Conservation (phyloP, 2,329 filamentous ascomycete species). For the Colletotrichum viniferum region DNA sequence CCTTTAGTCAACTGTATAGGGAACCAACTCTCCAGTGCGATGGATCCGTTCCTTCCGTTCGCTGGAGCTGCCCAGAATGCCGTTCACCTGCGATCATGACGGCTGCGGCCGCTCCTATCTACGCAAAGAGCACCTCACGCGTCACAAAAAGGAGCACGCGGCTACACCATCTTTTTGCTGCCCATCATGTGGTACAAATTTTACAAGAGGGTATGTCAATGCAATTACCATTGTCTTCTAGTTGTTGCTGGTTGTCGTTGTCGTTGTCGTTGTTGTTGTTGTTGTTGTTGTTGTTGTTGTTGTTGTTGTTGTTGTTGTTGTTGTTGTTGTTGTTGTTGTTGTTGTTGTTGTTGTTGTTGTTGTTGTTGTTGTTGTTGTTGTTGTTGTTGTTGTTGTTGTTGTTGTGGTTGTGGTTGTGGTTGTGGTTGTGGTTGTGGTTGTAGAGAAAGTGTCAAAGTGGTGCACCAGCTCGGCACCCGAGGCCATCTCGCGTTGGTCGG, state of each 20-base stretch:
- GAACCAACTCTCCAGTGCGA: not conserved
- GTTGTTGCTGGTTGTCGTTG: not conserved
- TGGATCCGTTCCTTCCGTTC: not conserved
- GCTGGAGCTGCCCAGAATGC: not conserved
- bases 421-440: not conserved
- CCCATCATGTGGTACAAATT: conserved; percentile 3
- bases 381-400: not conserved
- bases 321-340: not conserved
- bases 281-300: not conserved
- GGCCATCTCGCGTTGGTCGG: not conserved
- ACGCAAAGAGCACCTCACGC: conserved; percentile 15
- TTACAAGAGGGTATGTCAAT: conserved; percentile 13
- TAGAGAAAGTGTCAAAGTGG: not conserved
- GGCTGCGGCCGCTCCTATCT: conserved; percentile 18
- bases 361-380: not conserved
- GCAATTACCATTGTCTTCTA: not conserved
- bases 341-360: not conserved
- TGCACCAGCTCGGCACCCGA: not conserved
- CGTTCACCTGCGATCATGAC: conserved; percentile 9
- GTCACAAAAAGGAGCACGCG: conserved; percentile 12
- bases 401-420: too few species aligned
- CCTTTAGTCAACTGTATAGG: not conserved
- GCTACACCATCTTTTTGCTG: not conserved
- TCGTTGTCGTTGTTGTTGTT: not conserved
- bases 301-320: not conserved